Conservation (phyloP, 352 stramenopile species). For the Pythium rishiriense region DNA sequence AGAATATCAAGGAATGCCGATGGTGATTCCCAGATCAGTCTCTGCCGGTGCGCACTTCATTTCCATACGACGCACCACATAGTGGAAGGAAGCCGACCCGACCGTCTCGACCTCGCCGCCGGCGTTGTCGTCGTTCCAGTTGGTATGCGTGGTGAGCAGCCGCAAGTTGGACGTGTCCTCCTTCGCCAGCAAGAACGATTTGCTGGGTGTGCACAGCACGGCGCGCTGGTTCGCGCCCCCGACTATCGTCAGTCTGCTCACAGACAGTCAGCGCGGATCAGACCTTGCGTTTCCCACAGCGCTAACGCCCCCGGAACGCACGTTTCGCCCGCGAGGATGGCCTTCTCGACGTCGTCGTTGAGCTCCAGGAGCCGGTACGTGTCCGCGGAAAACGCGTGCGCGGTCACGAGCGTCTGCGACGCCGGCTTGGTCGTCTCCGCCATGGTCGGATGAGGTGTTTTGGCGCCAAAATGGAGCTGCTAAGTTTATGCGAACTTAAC, state of each 20-base stretch:
- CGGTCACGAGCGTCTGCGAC: slow-evolving; percentile 51
- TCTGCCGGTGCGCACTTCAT: neutral
- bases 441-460: slow-evolving; percentile 24
- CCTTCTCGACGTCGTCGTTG: slow-evolving; percentile 61
- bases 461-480: slow-evolving; percentile 13
- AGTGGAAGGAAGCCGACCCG: slow-evolving; percentile 65
- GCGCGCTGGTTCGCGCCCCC: slow-evolving; percentile 52
- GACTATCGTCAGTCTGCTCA: slow-evolving; percentile 62
- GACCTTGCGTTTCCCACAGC: too few relatives aligned
- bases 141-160: slow-evolving; percentile 56
- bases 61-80: slow-evolving; percentile 35
- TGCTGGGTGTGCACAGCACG: slow-evolving; percentile 67
- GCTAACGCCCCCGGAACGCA: slow-evolving; percentile 1
- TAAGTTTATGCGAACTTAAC: slow-evolving; percentile 15
- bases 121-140: slow-evolving; percentile 36
- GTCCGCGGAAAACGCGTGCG: slow-evolving; percentile 51
- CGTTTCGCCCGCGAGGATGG: slow-evolving; percentile 31
- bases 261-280: too few relatives aligned
- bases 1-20: neutral
- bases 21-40: slow-evolving; percentile 3
- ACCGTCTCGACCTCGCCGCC: slow-evolving; percentile 47
- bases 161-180: slow-evolving; percentile 84
- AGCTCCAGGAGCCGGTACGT: slow-evolving; percentile 66
- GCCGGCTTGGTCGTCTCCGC: slow-evolving; percentile 16
- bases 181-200: slow-evolving; percentile 75